phyloP scores from a whole-genome alignment of 495 filamentous ascomycete genomes.

The Neurospora sp. region DNA sequence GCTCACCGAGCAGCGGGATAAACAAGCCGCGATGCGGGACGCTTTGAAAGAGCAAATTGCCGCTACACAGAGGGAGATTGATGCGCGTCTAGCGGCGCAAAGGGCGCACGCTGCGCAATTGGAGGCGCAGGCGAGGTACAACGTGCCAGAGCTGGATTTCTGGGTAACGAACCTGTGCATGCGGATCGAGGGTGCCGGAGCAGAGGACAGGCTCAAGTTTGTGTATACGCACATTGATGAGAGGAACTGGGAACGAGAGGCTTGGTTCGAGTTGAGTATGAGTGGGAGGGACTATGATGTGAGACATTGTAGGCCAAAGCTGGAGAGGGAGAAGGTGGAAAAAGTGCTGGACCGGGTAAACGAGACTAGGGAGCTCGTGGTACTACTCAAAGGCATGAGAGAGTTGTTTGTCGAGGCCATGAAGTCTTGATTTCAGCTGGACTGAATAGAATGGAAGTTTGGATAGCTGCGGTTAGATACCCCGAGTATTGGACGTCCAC shows the following conservation, averaged over 20 bases:
- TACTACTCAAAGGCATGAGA: conserved; percentile 85
- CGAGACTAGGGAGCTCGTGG: conserved; percentile 70
- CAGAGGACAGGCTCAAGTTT: conserved; percentile 80
- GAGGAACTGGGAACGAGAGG: conserved; percentile 79
- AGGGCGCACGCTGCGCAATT: conserved; percentile 47
- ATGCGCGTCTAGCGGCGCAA: conserved; percentile 41
- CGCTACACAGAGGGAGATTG: conserved; percentile 60
- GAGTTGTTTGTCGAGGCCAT: conserved; percentile 62
- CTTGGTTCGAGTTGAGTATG: conserved; percentile 85
- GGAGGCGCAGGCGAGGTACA: conserved; percentile 71
- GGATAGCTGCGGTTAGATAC: background rate
- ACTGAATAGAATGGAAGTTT: background rate
- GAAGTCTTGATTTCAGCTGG: conserved; percentile 26
- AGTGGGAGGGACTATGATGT: conserved; percentile 76
- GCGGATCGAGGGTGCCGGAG: conserved; percentile 80
- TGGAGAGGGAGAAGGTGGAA: conserved; percentile 64
- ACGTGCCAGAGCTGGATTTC: conserved; percentile 86
- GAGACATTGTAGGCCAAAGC: conserved; percentile 63
- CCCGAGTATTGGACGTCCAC: background rate
- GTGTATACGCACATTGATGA: conserved; percentile 83
- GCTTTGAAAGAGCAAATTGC: conserved; percentile 67
- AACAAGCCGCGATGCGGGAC: conserved; percentile 61
- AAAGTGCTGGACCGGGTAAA: conserved; percentile 66
- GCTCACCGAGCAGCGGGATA: conserved; percentile 66
- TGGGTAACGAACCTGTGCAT: conserved; percentile 88